Base-by-base conservation (phyloP, 2,329 filamentous ascomycete genomes). In the Aspergillus sp. region DNA sequence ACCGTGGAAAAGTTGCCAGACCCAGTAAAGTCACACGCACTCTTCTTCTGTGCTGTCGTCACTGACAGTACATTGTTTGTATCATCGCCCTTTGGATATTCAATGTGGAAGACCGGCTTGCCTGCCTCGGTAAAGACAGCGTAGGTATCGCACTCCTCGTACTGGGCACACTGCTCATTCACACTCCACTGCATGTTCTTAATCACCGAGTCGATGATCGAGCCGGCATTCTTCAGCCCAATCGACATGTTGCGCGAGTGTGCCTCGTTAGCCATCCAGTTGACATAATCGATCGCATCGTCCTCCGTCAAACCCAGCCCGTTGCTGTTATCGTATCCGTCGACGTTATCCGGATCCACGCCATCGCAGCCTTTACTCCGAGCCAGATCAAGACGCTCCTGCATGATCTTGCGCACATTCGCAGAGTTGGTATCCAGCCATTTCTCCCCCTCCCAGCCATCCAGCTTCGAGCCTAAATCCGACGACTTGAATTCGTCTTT, bases 81-180 rank as follows among this genome's bases (percentile, higher is more conserved):
- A 7, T 64, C 57, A 6, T 73, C 74, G 7, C 70, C 73, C 35
- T 75, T 69, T 3, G 81, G 81, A 56, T 88, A 88, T 66, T 88
- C 85, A 49, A 88, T 85, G 58, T 86, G 79, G 60, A 87, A 86
- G 29, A 88, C 83, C 2, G 84, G 83, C 62, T 87, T 86, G 29
- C 72, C 70, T 5, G 74, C 75, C 7, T 73, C 54, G 44, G 83
- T 74, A 56, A 86, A 86, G 4, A 73, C 62, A 2, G 67, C 62
- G 59, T 81, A 86, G 2, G 65, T 73, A 31, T 68, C 65, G 57
- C 83, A 86, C 59, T 87, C 82, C 5, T 66, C 46, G 53, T 78
- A 79, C 58, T 82, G 53, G 11, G 75, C 72, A 59, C 85, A 88
- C 65, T 86, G 76, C 69, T 88, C 85, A 62, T 86, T 85, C 53